Evolutionary conservation across 2,329 filamentous ascomycete genomes (phyloP).

Genomic region (Fusarium avenaceum): DNA sequence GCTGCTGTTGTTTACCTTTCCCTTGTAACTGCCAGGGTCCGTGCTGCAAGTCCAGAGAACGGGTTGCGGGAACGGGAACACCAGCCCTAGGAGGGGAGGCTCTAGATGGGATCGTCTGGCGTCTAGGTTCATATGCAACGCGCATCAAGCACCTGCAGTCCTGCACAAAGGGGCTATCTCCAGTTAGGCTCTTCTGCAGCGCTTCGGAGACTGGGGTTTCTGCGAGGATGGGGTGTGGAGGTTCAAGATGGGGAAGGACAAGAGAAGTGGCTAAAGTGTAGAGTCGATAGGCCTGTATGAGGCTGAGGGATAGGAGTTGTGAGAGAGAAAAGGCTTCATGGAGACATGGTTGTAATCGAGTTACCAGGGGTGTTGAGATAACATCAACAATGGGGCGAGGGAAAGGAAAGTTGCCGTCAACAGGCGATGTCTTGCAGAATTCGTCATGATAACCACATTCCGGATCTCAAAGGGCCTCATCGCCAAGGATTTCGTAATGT

Average conservation of each 20-base stretch:
- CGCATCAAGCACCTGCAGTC: constrained; percentile 16
- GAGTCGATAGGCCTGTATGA: constrained; percentile 30
- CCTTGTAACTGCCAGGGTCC: not conserved
- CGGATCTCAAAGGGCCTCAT: constrained; percentile 1
- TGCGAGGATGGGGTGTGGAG: constrained; percentile 28
- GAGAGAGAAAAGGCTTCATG: constrained; percentile 6
- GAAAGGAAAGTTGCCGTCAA: constrained; percentile 1
- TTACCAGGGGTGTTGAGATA: constrained; percentile 26
- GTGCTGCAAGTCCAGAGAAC: constrained; percentile 25
- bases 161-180: constrained; percentile 37
- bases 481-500: constrained; percentile 11
- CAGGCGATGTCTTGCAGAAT: not conserved
- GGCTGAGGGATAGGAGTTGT: constrained; percentile 33
- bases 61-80: constrained; percentile 20
- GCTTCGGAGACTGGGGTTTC: constrained; percentile 13
- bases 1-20: constrained; percentile 3
- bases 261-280: not conserved
- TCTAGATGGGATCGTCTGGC: constrained; percentile 23
- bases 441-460: not conserved
- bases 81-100: constrained; percentile 20
- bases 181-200: constrained; percentile 42
- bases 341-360: constrained; percentile 26
- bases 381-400: constrained; percentile 7
- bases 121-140: constrained; percentile 37
- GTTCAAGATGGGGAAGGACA: constrained; percentile 15